Percentiles rank a stretch among this genome's conserved stretches.
phyloP scores from a whole-genome alignment of 2,329 filamentous ascomycete species.

The Apiospora rasikravindrae region DNA sequence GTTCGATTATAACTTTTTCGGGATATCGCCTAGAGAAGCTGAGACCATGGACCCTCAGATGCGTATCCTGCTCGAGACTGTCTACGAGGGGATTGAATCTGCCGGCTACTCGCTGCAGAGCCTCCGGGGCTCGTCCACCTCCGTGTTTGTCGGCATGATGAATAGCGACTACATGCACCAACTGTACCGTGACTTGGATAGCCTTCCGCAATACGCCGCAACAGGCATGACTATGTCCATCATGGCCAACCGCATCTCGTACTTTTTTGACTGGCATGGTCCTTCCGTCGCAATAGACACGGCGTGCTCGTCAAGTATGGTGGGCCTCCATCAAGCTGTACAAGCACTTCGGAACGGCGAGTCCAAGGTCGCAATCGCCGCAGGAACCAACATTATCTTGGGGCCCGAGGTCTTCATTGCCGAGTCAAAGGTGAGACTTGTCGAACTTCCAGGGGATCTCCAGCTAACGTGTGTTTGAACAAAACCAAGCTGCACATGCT shows the following conservation, averaged over 20 bases:
- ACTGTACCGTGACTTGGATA: background rate
- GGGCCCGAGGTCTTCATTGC: constrained; percentile 37
- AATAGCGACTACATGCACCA: background rate
- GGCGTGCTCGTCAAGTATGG: constrained; percentile 17
- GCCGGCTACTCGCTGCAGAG: too few species aligned
- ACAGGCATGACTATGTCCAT: constrained; percentile 15
- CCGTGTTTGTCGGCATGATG: background rate
- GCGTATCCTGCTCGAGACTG: too few species aligned
- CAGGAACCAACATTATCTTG: constrained; percentile 19
- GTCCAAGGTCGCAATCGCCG: constrained; percentile 6
- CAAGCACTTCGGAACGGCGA: constrained; percentile 18
- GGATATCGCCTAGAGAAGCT: too few species aligned
- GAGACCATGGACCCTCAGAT: too few species aligned
- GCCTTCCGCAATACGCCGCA: background rate
- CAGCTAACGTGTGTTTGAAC: too few species aligned
- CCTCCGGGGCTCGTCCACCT: too few species aligned
- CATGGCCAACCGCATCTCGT: constrained; percentile 19
- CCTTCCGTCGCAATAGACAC: constrained; percentile 20
- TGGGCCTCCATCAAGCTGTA: constrained; percentile 17
- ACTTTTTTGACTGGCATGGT: constrained; percentile 22
- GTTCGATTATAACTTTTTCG: too few species aligned
- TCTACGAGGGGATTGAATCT: too few species aligned
- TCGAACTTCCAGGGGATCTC: too few species aligned
- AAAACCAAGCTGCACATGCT: constrained; percentile 32
- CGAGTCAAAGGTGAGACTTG: too few species aligned